Evolutionary conservation across 495 filamentous ascomycete species (phyloP).

Genomic region (Podospora pseudoanserina): DNA sequence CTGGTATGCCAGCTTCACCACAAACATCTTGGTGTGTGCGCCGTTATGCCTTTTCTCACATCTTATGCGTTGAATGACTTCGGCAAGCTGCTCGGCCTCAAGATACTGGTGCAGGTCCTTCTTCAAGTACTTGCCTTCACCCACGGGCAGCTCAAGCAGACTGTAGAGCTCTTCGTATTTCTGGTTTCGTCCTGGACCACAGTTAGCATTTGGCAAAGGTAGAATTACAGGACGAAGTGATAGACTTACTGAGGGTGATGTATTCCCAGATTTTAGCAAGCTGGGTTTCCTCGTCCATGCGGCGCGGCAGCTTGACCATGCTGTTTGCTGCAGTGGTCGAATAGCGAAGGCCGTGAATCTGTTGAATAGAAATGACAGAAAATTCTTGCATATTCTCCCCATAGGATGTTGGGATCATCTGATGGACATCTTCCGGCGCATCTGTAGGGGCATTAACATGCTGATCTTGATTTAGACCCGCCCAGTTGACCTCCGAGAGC

Average conservation of each 20-base stretch:
- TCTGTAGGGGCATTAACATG: conserved; percentile 25
- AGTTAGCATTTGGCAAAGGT: conserved; percentile 7
- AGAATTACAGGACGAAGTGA: neutral
- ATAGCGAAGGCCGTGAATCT: conserved; percentile 24
- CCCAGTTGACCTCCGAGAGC: conserved; percentile 11
- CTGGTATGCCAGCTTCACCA: conserved; percentile 13
- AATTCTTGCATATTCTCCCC: neutral
- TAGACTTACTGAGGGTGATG: conserved; percentile 21
- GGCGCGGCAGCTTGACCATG: conserved; percentile 12
- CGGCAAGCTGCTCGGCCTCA: conserved; percentile 1
- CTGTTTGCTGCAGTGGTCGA: conserved; percentile 1
- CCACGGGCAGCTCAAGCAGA: conserved; percentile 13
- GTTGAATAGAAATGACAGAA: neutral
- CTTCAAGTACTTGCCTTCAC: conserved; percentile 16
- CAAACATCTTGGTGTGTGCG: conserved; percentile 7
- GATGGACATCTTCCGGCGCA: conserved; percentile 13
- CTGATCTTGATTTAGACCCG: conserved; percentile 11
- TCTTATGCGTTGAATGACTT: neutral
- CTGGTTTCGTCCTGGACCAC: conserved; percentile 13
- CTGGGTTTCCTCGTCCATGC: conserved; percentile 12
- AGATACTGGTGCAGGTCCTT: conserved; percentile 2
- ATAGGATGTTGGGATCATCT: neutral
- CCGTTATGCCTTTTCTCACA: neutral
- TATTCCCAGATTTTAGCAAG: conserved; percentile 4
- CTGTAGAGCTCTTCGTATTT: conserved; percentile 14